Evolutionary conservation across 805 yeast genomes (phyloP).

Genomic region (Pichia scutulata): DNA sequence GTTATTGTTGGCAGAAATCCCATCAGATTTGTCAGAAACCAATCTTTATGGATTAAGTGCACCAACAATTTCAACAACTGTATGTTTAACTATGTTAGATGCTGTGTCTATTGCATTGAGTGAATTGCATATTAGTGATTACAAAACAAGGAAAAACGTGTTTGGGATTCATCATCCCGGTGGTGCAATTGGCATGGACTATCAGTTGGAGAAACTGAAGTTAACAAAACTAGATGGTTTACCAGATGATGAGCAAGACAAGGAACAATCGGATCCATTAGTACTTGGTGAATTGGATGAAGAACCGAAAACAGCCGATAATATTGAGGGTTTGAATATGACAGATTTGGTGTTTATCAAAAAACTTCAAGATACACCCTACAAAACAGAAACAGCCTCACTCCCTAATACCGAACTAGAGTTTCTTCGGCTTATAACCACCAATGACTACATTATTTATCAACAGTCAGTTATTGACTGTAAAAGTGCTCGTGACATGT

Average conservation of each 20-base stretch:
- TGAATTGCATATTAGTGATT: constrained; percentile 56
- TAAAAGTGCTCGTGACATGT: neutral
- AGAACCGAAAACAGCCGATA: neutral
- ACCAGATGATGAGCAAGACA: neutral
- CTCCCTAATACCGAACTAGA: constrained; percentile 28
- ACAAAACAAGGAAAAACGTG: constrained; percentile 40
- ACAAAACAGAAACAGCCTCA: constrained; percentile 17
- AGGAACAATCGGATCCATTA: neutral
- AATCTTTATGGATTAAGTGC: constrained; percentile 74
- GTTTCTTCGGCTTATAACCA: constrained; percentile 29
- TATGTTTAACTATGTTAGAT: constrained; percentile 70
- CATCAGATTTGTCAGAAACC: constrained; percentile 49
- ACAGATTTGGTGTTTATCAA: constrained; percentile 12
- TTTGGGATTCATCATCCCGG: constrained; percentile 84
- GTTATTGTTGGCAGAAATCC: constrained; percentile 56
- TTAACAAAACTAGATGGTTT: neutral
- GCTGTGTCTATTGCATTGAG: constrained; percentile 68
- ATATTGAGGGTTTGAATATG: constrained; percentile 5
- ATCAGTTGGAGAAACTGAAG: constrained; percentile 1
- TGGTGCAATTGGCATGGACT: constrained; percentile 70
- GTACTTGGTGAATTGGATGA: neutral
- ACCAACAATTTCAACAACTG: constrained; percentile 78
- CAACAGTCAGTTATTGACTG: neutral
- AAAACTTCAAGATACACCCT: constrained; percentile 20
- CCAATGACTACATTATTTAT: constrained; percentile 29